Evolutionary conservation across 2,329 filamentous ascomycete genomes (phyloP).

Genomic region (Microascus cirrosus): DNA sequence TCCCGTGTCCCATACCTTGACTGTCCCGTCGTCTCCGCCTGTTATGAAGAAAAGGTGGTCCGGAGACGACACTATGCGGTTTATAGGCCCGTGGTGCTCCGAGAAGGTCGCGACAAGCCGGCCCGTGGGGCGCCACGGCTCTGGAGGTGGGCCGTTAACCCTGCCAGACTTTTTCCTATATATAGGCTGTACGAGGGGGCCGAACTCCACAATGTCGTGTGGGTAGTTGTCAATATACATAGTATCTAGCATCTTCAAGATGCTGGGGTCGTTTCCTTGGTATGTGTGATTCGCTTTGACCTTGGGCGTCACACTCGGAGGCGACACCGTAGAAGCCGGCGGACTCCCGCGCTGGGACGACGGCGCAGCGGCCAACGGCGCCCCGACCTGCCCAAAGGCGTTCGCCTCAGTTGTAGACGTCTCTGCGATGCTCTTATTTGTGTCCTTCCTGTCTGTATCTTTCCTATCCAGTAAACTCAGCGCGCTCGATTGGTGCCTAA

Average conservation of each 20-base stretch:
- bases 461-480: constrained; percentile 39
- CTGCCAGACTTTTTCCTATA: constrained; percentile 40
- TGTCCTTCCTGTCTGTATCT: constrained; percentile 34
- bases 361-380: constrained; percentile 29
- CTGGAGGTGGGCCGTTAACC: constrained; percentile 36
- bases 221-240: constrained; percentile 70
- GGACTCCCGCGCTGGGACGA: not conserved
- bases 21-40: constrained; percentile 78
- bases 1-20: constrained; percentile 88
- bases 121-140: constrained; percentile 69
- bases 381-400: constrained; percentile 49
- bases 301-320: constrained; percentile 12
- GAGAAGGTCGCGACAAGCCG: constrained; percentile 78
- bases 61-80: constrained; percentile 69
- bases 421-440: constrained; percentile 45
- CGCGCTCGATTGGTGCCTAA: constrained; percentile 49
- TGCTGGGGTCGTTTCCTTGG: constrained; percentile 61
- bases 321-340: constrained; percentile 1
- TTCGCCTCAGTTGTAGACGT: constrained; percentile 48
- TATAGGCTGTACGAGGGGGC: constrained; percentile 65
- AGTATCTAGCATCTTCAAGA: constrained; percentile 64
- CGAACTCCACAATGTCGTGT: constrained; percentile 58
- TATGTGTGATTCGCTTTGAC: constrained; percentile 60
- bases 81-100: constrained; percentile 76
- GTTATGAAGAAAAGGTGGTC: constrained; percentile 95